Evolutionary conservation across 1,284 basidiomycete genomes (phyloP).

Genomic region (Papiliotrema laurentii): DNA sequence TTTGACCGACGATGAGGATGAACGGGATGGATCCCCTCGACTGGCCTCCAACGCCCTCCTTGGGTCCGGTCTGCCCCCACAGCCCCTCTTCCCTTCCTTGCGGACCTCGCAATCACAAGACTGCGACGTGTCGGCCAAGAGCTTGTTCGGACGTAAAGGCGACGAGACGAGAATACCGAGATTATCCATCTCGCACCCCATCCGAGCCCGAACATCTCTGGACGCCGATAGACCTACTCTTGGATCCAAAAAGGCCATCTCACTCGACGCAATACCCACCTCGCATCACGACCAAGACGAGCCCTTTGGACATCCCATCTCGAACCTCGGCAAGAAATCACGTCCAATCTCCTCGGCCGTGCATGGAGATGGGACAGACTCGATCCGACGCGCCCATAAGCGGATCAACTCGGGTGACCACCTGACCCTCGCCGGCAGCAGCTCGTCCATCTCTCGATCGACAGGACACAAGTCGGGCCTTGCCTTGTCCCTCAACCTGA

Average conservation of each 20-base stretch:
- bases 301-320: conserved; percentile 33
- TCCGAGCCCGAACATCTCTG: conserved; percentile 25
- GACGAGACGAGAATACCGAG: conserved; percentile 17
- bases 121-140: conserved; percentile 5
- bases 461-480: conserved; percentile 47
- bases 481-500: conserved; percentile 36
- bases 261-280: conserved; percentile 33
- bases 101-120: conserved; percentile 36
- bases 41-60: conserved; percentile 20
- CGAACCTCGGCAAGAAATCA: conserved; percentile 16
- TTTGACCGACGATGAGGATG: conserved; percentile 11
- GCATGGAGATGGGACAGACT: neutral
- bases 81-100: conserved; percentile 35
- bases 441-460: conserved; percentile 42
- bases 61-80: conserved; percentile 20
- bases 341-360: conserved; percentile 9
- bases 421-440: conserved; percentile 8
- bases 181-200: conserved; percentile 23
- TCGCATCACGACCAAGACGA: conserved; percentile 27
- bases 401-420: conserved; percentile 29
- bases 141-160: neutral
- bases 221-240: conserved; percentile 22
- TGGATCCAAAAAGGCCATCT: conserved; percentile 40
- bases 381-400: conserved; percentile 21
- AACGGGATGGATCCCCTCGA: conserved; percentile 18